Evolutionary conservation across 192 early-diverging fungal genomes (phyloP).

Genomic region (Entomortierella lignicola): DNA sequence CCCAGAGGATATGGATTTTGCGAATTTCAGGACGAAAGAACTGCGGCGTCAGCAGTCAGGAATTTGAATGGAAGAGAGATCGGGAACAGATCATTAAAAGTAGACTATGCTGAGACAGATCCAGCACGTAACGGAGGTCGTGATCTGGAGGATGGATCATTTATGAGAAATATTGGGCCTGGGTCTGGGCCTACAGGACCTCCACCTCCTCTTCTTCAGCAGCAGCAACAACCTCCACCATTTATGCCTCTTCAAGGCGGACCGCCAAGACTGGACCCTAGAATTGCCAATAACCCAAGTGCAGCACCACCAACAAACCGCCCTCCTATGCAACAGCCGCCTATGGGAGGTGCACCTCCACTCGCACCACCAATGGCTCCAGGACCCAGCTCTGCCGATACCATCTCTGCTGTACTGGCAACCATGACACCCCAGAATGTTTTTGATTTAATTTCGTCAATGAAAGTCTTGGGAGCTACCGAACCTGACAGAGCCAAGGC

Average conservation of each 20-base stretch:
- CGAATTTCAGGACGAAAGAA: conserved; percentile 89
- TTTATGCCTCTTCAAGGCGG: conserved; percentile 23
- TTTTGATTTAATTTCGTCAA: conserved; percentile 40
- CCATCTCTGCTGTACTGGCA: conserved; percentile 45
- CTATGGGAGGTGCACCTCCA: conserved; percentile 20
- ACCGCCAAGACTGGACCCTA: conserved; percentile 31
- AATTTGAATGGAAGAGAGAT: conserved; percentile 93
- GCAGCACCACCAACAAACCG: conserved; percentile 14
- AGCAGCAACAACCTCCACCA: conserved; percentile 41
- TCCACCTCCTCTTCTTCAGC: conserved; percentile 12
- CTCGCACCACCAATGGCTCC: conserved; percentile 12
- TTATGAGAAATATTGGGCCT: conserved; percentile 36
- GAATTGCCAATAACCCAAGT: conserved; percentile 14
- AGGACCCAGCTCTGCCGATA: conserved; percentile 25
- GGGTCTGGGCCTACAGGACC: conserved; percentile 15
- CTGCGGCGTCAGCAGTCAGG: conserved; percentile 94
- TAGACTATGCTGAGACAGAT: conserved; percentile 94
- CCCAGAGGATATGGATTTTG: conserved; percentile 97
- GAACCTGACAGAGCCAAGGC: conserved; percentile 74
- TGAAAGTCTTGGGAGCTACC: conserved; percentile 54
- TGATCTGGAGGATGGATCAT: conserved; percentile 23
- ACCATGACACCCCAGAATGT: conserved; percentile 48
- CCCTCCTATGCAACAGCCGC: conserved; percentile 7
- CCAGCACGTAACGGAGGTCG: conserved; percentile 47
- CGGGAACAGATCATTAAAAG: conserved; percentile 86